Base-by-base conservation (phyloP, 1,284 basidiomycete species). In the Polyporus tsugae region DNA sequence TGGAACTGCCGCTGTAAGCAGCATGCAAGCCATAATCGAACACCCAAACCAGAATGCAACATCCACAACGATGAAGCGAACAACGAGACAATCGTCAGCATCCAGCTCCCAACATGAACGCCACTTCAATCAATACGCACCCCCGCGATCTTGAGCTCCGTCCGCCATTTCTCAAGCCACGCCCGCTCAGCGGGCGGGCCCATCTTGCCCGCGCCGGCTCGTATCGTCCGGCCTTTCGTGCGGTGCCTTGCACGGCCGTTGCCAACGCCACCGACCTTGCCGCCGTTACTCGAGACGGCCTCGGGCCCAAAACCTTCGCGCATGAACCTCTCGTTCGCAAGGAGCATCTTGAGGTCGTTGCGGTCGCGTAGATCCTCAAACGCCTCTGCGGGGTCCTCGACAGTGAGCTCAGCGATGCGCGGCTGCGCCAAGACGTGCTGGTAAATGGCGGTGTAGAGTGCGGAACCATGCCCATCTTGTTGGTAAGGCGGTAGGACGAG, bases 371-470 rank as follows among this genome's bases (percentile, higher is more conserved):
- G 85, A 77, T 98, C 95, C 78, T 98, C 96, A 77, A 98, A 97
- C 10, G 94, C 93, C 80, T 99, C 97, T 0, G 95, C 95, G 0
- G 97, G 97, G 78, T 99, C 97, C 82, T 99, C 97, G 25, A 99
- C 94, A 0, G 96, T 98, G 63, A 99, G 83, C 80, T 99, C 97
- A 11, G 92, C 90, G 41, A 98, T 90, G 55, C 87, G 83, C 0
- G 89, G 82, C 49, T 89, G 86, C 7, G 85, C 81, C 44, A 95
- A 81, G 62, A 94, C 87, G 77, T 94, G 88, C 75, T 91, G 87
- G 81, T 97, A 97, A 57, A 97, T 92, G 1, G 95, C 89, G 38
- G 84, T 89, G 83, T 99, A 99, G 13, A 99, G 88, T 69, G 92
- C 91, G 63, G 96, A 96, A 67, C 96, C 96, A 78, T 98, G 97